Base-by-base conservation (phyloP, 345 rosid genomes). In the Tarenaya hassleriana region DNA sequence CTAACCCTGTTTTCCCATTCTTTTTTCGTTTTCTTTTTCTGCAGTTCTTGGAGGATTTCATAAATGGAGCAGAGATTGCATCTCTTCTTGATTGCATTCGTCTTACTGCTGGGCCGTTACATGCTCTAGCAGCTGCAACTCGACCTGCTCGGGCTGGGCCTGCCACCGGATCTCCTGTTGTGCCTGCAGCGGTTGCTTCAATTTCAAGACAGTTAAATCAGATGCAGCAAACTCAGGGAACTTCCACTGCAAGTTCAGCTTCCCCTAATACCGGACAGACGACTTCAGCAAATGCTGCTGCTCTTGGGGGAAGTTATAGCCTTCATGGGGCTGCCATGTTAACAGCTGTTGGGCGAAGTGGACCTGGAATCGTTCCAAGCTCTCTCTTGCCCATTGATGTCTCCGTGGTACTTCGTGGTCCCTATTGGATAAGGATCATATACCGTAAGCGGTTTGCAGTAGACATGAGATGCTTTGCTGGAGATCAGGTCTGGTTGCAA, bases 401-500 rank as follows among this genome's bases (percentile, higher is more conserved):
- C 62, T 94, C 99, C 73, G 94, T 94, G 55, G 99, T 94, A 20
- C 71, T 94, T 51, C 95, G 99, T 43, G 97, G 97, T 20, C 99
- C 99, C 17, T 94, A 88, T 67, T 88, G 99, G 99, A 88, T 88
- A 46, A 74, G 91, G 50, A 86, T 94, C 55, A 84, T 94, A 52
- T 94, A 94, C 60, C 95, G 99, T 44, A 94, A 94, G 67, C 66
- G 75, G 64, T 94, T 94, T 83, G 94, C 95, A 3, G 95, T 88
- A 35, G 99, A 94, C 70, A 94, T 94, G 99, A 86, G 95, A 52
- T 94, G 99, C 79, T 88, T 77, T 74, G 95, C 95, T 59, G 99
- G 99, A 60, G 97, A 94, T 66, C 99, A 94, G 74, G 99, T 94
- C 35, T 94, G 99, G 99, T 66, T 94, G 75, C 99, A 94, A 60